Evolutionary conservation across 2,329 filamentous ascomycete genomes (phyloP), one percentile per base, ranked within the genome.

Genomic region (Alternaria burnsii): DNA sequence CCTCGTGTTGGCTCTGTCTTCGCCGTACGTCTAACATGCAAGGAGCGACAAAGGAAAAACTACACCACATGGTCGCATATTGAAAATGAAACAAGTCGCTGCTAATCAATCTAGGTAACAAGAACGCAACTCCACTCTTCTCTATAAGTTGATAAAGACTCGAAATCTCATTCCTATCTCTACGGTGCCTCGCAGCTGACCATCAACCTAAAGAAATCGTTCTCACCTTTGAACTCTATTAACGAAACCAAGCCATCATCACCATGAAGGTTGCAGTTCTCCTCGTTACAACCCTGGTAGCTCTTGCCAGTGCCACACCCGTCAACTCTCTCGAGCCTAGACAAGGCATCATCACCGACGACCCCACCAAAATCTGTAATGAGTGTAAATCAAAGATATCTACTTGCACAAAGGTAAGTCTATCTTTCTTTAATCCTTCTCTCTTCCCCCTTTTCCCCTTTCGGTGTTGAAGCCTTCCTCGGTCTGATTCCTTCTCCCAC

Each of bases 1-100:
- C 10, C 9, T 34, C 16, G 1, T 48, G 14, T 48, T 4, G 18
- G 46, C 30, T 12, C 4, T 16, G 7, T 36, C 7, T 48, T 36
- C 24, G 46, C 18, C 32, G 3, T 9, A 36, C 14, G n/a, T 36
- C 22, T n/a, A 24, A 14, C 22, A 36, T 34, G 46, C 46, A 50
- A 50, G 46, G 46, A 18, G n/a, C 30, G 46, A 50, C 22, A 34
- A 36, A 50, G 32, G 30, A 50, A 50, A 50, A 7, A 50, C 30
- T 9, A 28, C 46, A 42, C 40, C 40, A 42, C 20, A 42, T 6
- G 7, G 20, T 16, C 20, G 20, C 40, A 42, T 11, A 42, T 24
- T 20, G 46, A 36, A 12, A 5, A 38, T 50, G 30, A 50, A 50
- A 50, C 20, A 38, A 50, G 3, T 4, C 9, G 0, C 9, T 5